These are phyloP conservation scores for Micromonas commoda DNA, from an alignment of 139 green algal species.

Conservation along the genomic window DNA sequence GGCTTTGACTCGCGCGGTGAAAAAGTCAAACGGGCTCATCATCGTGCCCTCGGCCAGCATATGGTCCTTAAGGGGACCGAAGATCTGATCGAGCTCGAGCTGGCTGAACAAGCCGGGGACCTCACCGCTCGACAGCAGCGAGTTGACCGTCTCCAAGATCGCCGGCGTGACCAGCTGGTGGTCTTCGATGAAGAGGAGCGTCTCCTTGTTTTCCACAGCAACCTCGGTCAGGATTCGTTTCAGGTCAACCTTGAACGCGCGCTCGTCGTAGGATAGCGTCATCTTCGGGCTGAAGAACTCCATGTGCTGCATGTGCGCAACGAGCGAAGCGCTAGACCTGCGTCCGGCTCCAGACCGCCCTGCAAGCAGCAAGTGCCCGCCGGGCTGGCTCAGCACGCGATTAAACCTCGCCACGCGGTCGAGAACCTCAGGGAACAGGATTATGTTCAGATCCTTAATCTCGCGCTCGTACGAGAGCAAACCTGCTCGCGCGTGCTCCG, in stretches of 20 bases:
- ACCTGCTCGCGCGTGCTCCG: slow-evolving; percentile 47
- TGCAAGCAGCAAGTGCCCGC: slow-evolving; percentile 55
- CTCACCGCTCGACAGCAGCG: slow-evolving; percentile 46
- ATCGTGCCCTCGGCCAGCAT: slow-evolving; percentile 19
- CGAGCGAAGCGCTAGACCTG: slow-evolving; percentile 47
- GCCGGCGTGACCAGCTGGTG: slow-evolving; percentile 41
- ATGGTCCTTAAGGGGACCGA: slow-evolving; percentile 37
- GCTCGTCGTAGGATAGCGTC: slow-evolving; percentile 48
- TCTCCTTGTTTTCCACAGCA: slow-evolving; percentile 49
- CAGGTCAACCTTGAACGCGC: slow-evolving; percentile 56
- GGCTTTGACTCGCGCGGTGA: slow-evolving; percentile 37
- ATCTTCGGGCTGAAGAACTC: slow-evolving; percentile 52
- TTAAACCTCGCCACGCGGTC: slow-evolving; percentile 56
- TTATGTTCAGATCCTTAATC: slow-evolving; percentile 52
- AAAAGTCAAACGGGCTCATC: slow-evolving; percentile 40
- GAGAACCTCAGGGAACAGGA: slow-evolving; percentile 57
- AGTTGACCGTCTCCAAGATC: slow-evolving; percentile 60
- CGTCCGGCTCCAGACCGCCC: slow-evolving; percentile 54
- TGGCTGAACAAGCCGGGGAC: slow-evolving; percentile 63
- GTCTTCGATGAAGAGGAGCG: slow-evolving; percentile 69
- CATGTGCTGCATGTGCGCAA: slow-evolving; percentile 65
- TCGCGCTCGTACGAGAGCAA: slow-evolving; percentile 61
- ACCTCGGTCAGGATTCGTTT: slow-evolving; percentile 55
- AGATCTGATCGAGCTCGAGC: slow-evolving; percentile 66
- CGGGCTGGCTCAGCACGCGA: slow-evolving; percentile 47